Evolutionary conservation across 176 grass and related monocot species (phyloP).

Genomic region (Areca catechu): DNA sequence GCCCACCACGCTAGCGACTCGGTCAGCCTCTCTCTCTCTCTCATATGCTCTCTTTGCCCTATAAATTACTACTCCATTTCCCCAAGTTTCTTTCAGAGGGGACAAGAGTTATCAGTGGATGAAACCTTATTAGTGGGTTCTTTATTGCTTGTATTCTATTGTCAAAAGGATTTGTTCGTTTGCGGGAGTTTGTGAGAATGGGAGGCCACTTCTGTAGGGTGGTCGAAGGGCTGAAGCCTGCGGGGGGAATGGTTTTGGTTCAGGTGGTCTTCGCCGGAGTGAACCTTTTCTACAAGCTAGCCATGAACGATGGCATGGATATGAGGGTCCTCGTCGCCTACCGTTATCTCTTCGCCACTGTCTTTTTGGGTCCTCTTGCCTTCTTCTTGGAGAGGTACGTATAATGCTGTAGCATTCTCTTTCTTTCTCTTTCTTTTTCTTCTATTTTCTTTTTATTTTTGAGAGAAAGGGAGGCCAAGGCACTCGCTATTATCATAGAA

Average conservation of each 20-base stretch:
- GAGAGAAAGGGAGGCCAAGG: no score
- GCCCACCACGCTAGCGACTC: constrained; percentile 1
- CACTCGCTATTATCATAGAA: no score
- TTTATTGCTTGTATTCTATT: no score
- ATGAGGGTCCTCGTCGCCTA: constrained; percentile 65
- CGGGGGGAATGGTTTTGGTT: constrained; percentile 54
- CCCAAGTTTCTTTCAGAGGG: no score
- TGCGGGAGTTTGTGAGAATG: no score
- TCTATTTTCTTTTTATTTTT: no score
- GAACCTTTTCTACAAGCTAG: constrained; percentile 89
- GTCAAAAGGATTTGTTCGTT: no score
- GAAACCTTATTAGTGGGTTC: no score
- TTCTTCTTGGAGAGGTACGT: constrained; percentile 85
- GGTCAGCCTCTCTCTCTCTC: no score
- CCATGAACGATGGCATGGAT: constrained; percentile 59
- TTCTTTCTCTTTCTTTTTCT: no score
- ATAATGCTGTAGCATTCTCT: not conserved
- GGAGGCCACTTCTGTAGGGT: not conserved
- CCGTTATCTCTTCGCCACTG: constrained; percentile 73
- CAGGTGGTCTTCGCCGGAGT: constrained; percentile 61
- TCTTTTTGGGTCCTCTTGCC: constrained; percentile 52
- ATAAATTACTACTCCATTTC: not conserved
- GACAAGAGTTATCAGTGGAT: no score
- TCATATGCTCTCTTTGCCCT: not conserved
- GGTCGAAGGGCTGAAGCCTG: constrained; percentile 36